Evolutionary conservation across 345 rosid species (phyloP), one percentile per base, ranked within the genome.

Genomic region (Rhodomyrtus tomentosa): DNA sequence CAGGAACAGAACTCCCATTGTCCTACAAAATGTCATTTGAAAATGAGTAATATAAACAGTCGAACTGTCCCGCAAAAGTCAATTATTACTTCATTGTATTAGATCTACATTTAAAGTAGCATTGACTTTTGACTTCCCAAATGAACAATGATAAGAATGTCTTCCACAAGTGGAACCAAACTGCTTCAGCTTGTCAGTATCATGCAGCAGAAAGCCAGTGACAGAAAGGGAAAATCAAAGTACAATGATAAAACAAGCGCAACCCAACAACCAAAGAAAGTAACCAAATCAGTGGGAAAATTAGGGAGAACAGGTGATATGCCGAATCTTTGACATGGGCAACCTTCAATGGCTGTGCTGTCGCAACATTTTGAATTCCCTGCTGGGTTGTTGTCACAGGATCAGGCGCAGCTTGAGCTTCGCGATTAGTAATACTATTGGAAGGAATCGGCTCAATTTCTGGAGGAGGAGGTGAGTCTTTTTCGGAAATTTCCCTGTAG

Each of bases 401-500:
- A 82, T 89, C 90, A 52, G 76, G 74, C n/a, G 84, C 86, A 82
- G 82, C 86, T 85, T 87, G 92, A 87, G 88, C 92, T 84, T 93
- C 99, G 76, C 87, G 89, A 84, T 88, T 86, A 40, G 91, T 84
- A 87, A 86, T 87, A 38, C 62, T 83, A 85, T 81, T 88, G 29
- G 98, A 88, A 86, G 96, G 91, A 86, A 93, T 90, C 49, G 89
- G 89, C 82, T 93, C 94, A 56, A 83, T 76, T 87, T 91, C 94
- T 81, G 88, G 86, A 90, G 91, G 90, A 54, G 91, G 92, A 29
- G 94, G 90, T 6, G 93, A 86, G 82, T 93, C 96, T 90, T 88
- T 94, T 80, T 91, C 94, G 84, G 87, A 92, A 80, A 90, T 88
- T 58, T 96, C 98, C 88, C 91, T 91, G 86, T 89, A 96, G 54